These are phyloP conservation scores for Cadophora sp. DNA, from an alignment of 2,329 filamentous ascomycete genomes.

Conservation along the genomic window DNA sequence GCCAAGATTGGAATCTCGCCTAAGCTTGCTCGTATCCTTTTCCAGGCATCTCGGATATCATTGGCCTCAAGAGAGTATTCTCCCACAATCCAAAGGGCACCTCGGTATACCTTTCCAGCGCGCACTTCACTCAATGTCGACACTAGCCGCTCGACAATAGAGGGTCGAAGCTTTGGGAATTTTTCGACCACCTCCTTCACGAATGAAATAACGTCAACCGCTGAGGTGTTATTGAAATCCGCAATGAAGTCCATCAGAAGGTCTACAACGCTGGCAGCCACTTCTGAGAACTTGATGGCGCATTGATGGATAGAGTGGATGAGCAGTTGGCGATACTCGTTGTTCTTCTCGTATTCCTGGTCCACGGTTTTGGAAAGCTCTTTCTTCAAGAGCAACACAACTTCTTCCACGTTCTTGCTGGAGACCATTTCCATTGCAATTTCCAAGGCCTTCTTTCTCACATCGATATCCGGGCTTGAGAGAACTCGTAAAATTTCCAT, in stretches of 20 bases:
- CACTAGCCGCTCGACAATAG: constrained; percentile 88
- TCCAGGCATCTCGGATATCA: constrained; percentile 97
- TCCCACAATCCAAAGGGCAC: constrained; percentile 96
- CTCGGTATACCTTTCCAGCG: constrained; percentile 95
- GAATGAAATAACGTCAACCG: constrained; percentile 97
- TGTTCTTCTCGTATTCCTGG: constrained; percentile 98
- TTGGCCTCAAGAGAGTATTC: constrained; percentile 95
- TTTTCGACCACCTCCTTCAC: constrained; percentile 99
- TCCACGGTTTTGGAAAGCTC: constrained; percentile 97
- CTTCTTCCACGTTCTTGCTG: constrained; percentile 98
- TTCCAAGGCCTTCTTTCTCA: constrained; percentile 86
- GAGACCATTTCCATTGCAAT: constrained; percentile 98
- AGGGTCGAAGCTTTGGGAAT: constrained; percentile 86
- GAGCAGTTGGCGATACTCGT: constrained; percentile 90
- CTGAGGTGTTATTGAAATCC: constrained; percentile 96
- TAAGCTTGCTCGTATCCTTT: constrained; percentile 88
- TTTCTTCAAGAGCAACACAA: constrained; percentile 95
- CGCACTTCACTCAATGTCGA: constrained; percentile 91
- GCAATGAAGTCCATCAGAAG: constrained; percentile 99
- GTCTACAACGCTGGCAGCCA: constrained; percentile 94
- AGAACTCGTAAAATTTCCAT: constrained; percentile 98
- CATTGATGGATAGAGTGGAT: constrained; percentile 98
- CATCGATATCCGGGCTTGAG: constrained; percentile 94
- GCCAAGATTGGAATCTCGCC: constrained; percentile 97
- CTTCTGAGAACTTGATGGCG: constrained; percentile 98